A percentile compares a stretch with the other conserved stretches of the same genome.
Conservation (phyloP, 805 yeast species). For the Yarrowia sp. region DNA sequence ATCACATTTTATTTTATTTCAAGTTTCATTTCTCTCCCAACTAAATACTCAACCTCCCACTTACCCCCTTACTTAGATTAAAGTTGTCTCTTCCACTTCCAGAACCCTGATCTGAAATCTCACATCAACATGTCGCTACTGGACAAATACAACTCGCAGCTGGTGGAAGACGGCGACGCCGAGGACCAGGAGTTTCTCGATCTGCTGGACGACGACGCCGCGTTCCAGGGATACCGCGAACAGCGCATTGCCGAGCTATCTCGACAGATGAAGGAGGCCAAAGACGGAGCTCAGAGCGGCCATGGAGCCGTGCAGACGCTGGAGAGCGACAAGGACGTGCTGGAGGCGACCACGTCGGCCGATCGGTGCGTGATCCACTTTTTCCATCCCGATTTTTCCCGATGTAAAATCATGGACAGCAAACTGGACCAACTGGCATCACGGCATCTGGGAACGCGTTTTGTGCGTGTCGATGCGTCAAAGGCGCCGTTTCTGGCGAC, state of each 20-base stretch:
- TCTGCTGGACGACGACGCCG: slow-evolving; percentile 57
- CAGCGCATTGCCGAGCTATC: slow-evolving; percentile 65
- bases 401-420: slow-evolving; percentile 66
- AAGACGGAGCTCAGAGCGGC: slow-evolving; percentile 52
- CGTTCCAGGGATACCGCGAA: slow-evolving; percentile 64
- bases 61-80: too few relatives aligned
- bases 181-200: slow-evolving; percentile 47
- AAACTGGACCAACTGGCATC: slow-evolving; percentile 57
- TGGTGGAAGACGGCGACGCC: slow-evolving; percentile 39
- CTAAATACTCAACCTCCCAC: too few relatives aligned
- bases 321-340: slow-evolving; percentile 62
- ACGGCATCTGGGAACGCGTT: slow-evolving; percentile 61
- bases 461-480: slow-evolving; percentile 60
- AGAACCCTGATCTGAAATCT: background rate
- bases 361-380: slow-evolving; percentile 65
- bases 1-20: too few relatives aligned
- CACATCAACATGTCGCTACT: slow-evolving; percentile 11
- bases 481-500: slow-evolving; percentile 75
- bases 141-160: slow-evolving; percentile 19
- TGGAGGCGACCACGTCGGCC: slow-evolving; percentile 57
- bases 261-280: slow-evolving; percentile 52
- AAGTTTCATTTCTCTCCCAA: too few relatives aligned
- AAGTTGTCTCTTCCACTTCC: too few relatives aligned
- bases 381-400: slow-evolving; percentile 63
- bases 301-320: slow-evolving; percentile 56